A percentile compares a stretch with the other conserved stretches of the same genome.
Conservation (phyloP, 2,329 filamentous ascomycete genomes). For the Penicillium sp. region DNA sequence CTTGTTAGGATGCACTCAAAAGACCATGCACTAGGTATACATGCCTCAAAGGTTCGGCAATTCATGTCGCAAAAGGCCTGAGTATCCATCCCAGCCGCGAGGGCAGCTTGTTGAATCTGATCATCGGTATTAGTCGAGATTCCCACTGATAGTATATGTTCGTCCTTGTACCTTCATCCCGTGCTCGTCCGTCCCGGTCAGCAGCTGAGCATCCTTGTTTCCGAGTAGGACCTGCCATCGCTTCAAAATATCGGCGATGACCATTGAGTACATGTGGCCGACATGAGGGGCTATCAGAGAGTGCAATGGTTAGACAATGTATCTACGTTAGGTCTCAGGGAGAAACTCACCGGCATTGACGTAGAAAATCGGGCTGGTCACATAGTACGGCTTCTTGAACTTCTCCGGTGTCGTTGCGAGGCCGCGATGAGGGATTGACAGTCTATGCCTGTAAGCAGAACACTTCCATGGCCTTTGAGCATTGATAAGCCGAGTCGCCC, state of each 20-base stretch:
- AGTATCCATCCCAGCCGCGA: constrained; percentile 62
- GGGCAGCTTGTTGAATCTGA: constrained; percentile 76
- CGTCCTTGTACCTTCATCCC: constrained; percentile 66
- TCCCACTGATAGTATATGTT: neutral
- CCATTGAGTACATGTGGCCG: constrained; percentile 89
- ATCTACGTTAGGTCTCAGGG: neutral
- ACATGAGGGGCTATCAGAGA: constrained; percentile 74
- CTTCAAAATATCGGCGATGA: constrained; percentile 86
- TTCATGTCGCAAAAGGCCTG: constrained; percentile 86
- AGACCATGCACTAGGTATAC: neutral
- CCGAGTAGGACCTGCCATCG: constrained; percentile 80
- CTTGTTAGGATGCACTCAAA: neutral
- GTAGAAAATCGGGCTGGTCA: constrained; percentile 97
- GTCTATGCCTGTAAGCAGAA: constrained; percentile 24
- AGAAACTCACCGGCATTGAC: constrained; percentile 77
- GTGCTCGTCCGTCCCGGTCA: constrained; percentile 94
- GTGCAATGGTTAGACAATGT: neutral
- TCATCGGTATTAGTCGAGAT: constrained; percentile 13
- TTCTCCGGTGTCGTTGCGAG: constrained; percentile 27
- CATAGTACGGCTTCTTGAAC: constrained; percentile 75
- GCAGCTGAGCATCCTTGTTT: constrained; percentile 60
- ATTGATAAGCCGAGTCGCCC: constrained; percentile 27
- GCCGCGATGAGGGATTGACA: constrained; percentile 19
- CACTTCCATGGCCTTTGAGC: constrained; percentile 29
- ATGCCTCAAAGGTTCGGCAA: constrained; percentile 67